Base-by-base conservation (phyloP, 768 basidiomycete species). In the Tephrocybe sp. region DNA sequence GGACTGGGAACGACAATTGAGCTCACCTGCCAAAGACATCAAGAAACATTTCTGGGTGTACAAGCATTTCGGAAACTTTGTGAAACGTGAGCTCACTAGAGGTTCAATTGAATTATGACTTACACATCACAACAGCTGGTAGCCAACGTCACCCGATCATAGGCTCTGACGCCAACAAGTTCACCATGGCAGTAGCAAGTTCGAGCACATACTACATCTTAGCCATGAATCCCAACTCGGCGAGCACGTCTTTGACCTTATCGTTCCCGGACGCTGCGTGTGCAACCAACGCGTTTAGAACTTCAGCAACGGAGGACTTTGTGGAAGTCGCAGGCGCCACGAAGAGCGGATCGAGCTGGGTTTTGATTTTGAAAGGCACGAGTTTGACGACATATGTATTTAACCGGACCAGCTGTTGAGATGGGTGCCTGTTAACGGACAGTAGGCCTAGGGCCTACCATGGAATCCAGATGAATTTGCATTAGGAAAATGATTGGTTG, bases 61-160 rank as follows among this genome's bases (percentile, higher is more conserved):
- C 56, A 73, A 73, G 48, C 71, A 73, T 44, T 72, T 73, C 28
- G 69, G 71, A 0, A 72, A 72, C 53, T 73, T 72, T 41, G 66
- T 73, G 14, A 72, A 70, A 62, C 70, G 72, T 72, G 48, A 52
- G 68, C 53, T 21, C 4, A n/a, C 2, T 30, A 32, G 3, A 15
- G 4, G 14, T 10, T 2, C 2, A 8, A 33, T n/a, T 47, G 11
- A 21, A 25, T 39, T n/a, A 34, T 21, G 6, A 42, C 37, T 23
- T 11, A 30, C 28, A 21, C 17, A 26, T 34, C 24, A 42, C 9
- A 20, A 4, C 42, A 71, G 71, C 71, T 45, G 71, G 71, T n/a
- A 69, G 65, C n/a, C 68, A 71, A 48, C 65, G 68, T 12, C 65
- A 57, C 17, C 61, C 61, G 1, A 65, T 71, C 47, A 65, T 64